A percentile compares a stretch with the other conserved stretches of the same genome.
phyloP scores from a whole-genome alignment of 2,329 filamentous ascomycete genomes.

The Raffaelea albimanens region DNA sequence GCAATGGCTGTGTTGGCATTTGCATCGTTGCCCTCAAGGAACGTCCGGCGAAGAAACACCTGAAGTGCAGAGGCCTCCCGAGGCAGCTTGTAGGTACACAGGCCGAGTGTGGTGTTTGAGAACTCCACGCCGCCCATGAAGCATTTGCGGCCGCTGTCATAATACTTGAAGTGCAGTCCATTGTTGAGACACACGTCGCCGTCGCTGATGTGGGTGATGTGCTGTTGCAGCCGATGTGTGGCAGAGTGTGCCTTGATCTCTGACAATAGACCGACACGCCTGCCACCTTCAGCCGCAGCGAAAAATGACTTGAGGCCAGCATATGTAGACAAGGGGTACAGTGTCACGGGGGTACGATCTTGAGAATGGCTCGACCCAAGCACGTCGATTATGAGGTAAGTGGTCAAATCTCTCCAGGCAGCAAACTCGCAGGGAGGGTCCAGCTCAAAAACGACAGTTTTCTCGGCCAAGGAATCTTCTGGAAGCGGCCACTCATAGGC shows the following conservation, averaged over 20 bases:
- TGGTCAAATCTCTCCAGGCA: neutral
- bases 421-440: neutral
- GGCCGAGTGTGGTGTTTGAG: slow-evolving; percentile 15
- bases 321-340: no score
- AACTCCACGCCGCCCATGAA: slow-evolving; percentile 6
- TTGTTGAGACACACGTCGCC: slow-evolving; percentile 35
- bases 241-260: neutral
- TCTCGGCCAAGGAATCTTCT: neutral
- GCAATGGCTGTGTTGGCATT: slow-evolving; percentile 44
- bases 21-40: neutral
- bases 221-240: neutral
- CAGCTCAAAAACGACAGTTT: neutral
- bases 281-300: no score
- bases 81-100: slow-evolving; percentile 32
- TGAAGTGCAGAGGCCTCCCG: slow-evolving; percentile 21
- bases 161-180: slow-evolving; percentile 30
- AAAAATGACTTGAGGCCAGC: no score
- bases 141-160: slow-evolving; percentile 19
- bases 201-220: neutral
- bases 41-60: slow-evolving; percentile 21
- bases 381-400: neutral
- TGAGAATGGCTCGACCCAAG: neutral
- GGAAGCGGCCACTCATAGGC: neutral
- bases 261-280: neutral
- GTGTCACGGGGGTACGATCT: no score